These are phyloP conservation scores for Monilinia fructicola DNA, from an alignment of 2,329 filamentous ascomycete species.

Conservation along the genomic window DNA sequence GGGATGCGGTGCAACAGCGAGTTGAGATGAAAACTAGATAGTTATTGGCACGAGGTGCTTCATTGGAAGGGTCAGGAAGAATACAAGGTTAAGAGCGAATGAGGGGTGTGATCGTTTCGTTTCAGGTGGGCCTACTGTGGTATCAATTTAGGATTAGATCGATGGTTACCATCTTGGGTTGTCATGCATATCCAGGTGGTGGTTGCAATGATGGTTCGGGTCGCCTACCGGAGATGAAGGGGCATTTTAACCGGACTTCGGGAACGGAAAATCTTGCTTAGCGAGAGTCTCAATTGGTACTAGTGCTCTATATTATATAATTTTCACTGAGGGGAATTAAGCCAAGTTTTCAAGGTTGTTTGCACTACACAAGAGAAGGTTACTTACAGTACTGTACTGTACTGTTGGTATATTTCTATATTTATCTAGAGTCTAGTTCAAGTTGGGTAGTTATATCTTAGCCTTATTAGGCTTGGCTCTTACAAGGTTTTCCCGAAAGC, in stretches of 20 bases:
- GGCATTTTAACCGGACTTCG: neutral
- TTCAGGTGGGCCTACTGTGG: neutral
- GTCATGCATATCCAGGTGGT: too few relatives aligned
- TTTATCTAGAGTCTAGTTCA: neutral
- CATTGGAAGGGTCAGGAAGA: neutral
- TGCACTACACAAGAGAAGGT: too few relatives aligned
- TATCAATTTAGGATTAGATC: neutral
- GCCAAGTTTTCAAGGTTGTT: too few relatives aligned
- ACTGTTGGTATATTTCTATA: neutral
- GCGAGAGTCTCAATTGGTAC: neutral
- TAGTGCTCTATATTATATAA: neutral
- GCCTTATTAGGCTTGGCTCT: neutral
- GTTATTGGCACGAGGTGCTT: neutral
- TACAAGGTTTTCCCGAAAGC: slow-evolving; percentile 1
- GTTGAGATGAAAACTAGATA: neutral
- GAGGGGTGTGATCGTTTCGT: neutral
- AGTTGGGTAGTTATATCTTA: neutral
- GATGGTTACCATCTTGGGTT: too few relatives aligned
- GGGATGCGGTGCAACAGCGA: slow-evolving; percentile 1
- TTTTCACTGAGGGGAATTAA: too few relatives aligned
- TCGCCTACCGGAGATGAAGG: slow-evolving; percentile 7
- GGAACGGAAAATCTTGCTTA: neutral
- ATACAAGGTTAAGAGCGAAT: neutral
- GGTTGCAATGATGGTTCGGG: neutral
- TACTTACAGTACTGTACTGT: too few relatives aligned